Evolutionary conservation across 23 red algal species (phyloP), one percentile per base, ranked within the genome.

Genomic region (Chondrus crispus): DNA sequence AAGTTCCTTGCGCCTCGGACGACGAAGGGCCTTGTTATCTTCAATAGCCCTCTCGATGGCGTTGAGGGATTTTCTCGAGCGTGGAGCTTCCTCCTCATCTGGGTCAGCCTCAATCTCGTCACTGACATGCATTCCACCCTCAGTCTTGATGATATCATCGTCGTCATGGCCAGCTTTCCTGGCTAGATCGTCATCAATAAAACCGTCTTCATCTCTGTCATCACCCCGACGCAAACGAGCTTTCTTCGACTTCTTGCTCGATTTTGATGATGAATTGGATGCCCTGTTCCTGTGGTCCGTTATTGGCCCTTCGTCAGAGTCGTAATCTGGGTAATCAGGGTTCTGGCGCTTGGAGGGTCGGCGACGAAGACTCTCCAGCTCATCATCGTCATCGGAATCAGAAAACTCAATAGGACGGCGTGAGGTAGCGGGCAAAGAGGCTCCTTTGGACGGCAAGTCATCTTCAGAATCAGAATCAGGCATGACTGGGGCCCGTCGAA

Each of bases 1-100:
- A 19, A 75, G 13, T 37, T 92, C 88, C 22, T 70, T 58, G 11
- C 48, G 53, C 29, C 88, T 30, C 44, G 72, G 69, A 22, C 77
- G 29, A 4, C 77, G 30, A 16, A 39, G 13, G 33, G 74, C 77
- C 60, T 92, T 92, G 9, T 44, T 60, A n/a, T 68, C 45, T 35
- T 81, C 88, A 38, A 92, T 52, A 46, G 57, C 88, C 39, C 51
- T 44, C 46, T 81, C 75, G 46, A 82, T 75, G 10, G 39, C 77
- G 20, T 49, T 54, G 41, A 58, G 69, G 3, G 57, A 44, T 38
- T 83, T 68, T 48, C 47, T 39, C 33, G 36, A 42, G 28, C 81
- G 42, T 29, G 47, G 49, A 19, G 52, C 49, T 33, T 69, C 63
- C 18, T 78, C 70, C 11, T 35, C 63, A 24, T 80, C 60, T 4